Conservation (phyloP, 805 yeast genomes). For the Ogataea haglerorum region DNA sequence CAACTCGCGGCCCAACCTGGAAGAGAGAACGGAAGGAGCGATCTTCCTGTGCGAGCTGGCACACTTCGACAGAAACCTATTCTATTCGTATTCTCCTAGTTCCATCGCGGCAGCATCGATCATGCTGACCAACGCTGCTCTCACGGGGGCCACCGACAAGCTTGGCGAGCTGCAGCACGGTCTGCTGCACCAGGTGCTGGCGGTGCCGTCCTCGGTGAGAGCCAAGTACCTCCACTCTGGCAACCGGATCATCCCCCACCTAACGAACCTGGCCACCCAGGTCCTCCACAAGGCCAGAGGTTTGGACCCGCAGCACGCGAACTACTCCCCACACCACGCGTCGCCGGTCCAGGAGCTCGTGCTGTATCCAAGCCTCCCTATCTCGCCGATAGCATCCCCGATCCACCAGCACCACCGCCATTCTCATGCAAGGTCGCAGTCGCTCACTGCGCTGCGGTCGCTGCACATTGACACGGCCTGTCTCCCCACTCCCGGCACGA, state of each 20-base stretch:
- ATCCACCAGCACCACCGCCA: conserved; percentile 20
- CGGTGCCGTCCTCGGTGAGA: conserved; percentile 25
- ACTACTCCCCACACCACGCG: conserved; percentile 9
- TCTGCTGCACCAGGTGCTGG: conserved; percentile 24
- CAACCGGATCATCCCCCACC: conserved; percentile 22
- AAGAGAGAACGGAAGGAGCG: conserved; percentile 53
- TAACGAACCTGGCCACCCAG: conserved; percentile 26
- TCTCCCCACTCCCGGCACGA: conserved; percentile 33
- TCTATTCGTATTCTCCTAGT: conserved; percentile 45
- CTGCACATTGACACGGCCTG: conserved; percentile 20
- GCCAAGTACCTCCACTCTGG: conserved; percentile 23
- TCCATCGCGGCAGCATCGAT: conserved; percentile 52
- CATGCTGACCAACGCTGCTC: conserved; percentile 43
- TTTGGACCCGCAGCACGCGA: conserved; percentile 12
- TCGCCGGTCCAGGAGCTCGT: conserved; percentile 23
- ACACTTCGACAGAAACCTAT: conserved; percentile 57
- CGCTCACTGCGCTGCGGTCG: conserved; percentile 22
- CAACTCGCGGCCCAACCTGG: conserved; percentile 32
- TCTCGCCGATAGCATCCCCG: conserved; percentile 33
- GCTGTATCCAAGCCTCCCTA: conserved; percentile 21
- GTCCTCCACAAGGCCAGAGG: conserved; percentile 25
- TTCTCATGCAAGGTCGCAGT: conserved; percentile 23
- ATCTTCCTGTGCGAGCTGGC: conserved; percentile 63
- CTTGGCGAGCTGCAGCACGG: conserved; percentile 30
- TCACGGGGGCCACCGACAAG: conserved; percentile 32